Percentiles rank a stretch among this genome's conserved stretches.
Evolutionary conservation across 1,139 yeast species (phyloP).

Genomic region (Blastobotrys aristatus): DNA sequence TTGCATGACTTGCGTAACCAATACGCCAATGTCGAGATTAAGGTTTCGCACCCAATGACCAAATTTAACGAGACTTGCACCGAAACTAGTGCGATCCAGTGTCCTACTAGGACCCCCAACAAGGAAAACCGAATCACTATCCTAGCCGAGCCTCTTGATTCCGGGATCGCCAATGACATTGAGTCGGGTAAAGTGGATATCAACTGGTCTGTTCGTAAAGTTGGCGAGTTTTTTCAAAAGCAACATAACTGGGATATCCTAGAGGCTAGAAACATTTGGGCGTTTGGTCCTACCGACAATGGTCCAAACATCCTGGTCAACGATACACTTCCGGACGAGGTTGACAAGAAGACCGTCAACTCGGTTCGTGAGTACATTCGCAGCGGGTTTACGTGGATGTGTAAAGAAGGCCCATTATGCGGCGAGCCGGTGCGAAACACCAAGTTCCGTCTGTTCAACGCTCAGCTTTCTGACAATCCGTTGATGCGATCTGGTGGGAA

Average conservation of each 20-base stretch:
- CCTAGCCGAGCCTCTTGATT: slow-evolving; percentile 71
- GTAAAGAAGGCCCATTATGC: slow-evolving; percentile 83
- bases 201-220: slow-evolving; percentile 36
- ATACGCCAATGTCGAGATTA: slow-evolving; percentile 62
- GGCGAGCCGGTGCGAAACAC: slow-evolving; percentile 75
- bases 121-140: slow-evolving; percentile 58
- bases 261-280: slow-evolving; percentile 79
- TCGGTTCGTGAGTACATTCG: slow-evolving; percentile 50
- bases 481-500: slow-evolving; percentile 61
- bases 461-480: slow-evolving; percentile 46
- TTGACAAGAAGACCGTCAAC: slow-evolving; percentile 50
- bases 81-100: slow-evolving; percentile 62
- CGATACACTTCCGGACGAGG: slow-evolving; percentile 72
- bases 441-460: slow-evolving; percentile 66
- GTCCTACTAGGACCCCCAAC: slow-evolving; percentile 54
- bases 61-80: slow-evolving; percentile 73
- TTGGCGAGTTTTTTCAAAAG: slow-evolving; percentile 52
- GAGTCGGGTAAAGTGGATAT: slow-evolving; percentile 45
- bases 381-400: slow-evolving; percentile 82
- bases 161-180: slow-evolving; percentile 52
- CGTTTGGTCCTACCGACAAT: slow-evolving; percentile 60
- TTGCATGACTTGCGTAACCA: slow-evolving; percentile 68
- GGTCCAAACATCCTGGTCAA: slow-evolving; percentile 62
- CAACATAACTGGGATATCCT: slow-evolving; percentile 77
- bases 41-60: slow-evolving; percentile 80